Evolutionary conservation across 805 yeast genomes (phyloP), one percentile per base, ranked within the genome.

Genomic region (Candida caryicola): DNA sequence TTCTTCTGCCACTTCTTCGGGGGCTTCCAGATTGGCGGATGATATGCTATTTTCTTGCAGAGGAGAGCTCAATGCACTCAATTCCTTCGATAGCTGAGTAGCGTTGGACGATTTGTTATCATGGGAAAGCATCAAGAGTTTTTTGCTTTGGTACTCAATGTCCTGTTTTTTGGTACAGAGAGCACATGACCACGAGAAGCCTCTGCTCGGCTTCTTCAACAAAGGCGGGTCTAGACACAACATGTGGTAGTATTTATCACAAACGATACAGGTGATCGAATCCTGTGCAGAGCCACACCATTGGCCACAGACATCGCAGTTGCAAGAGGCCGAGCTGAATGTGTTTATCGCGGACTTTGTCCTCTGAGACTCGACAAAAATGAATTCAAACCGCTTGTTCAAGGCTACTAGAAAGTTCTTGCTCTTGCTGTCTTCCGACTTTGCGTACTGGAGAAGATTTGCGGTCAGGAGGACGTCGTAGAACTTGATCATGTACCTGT

Each of bases 141-240:
- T 60, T 47, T 57, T 71, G 47, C 59, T 57, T 38, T 62, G 66
- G 39, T 66, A 58, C 39, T 66, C 70, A 23, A 62, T 45, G 33
- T 80, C 83, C 36, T 75, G 73, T 23, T 66, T 72, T 47, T 77
- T 75, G n/a, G 82, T 71, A 63, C 97, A 89, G 4, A 66, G 57
- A 19, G 86, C 90, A 66, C 97, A 89, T 17, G 87, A 75, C 96
- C 96, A 90, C 6, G 88, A 85, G 55, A 87, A 85, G 1, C 95
- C 96, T 40, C 95, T 66, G 31, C 85, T 81, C 1, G 96, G 96
- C 52, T 85, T 85, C 45, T 77, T 76, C 36, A 76, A 57, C 28
- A 88, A 60, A 1, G 96, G 96, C 1, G 96, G 96, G 43, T 83
- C 86, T 33, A 89, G 73, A 53, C 98, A 90, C 26, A 79, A 68